A percentile compares a stretch with the other conserved stretches of the same genome.
phyloP scores from a whole-genome alignment of 1,139 yeast species.

The Yamadazyma atmosphaerica region DNA sequence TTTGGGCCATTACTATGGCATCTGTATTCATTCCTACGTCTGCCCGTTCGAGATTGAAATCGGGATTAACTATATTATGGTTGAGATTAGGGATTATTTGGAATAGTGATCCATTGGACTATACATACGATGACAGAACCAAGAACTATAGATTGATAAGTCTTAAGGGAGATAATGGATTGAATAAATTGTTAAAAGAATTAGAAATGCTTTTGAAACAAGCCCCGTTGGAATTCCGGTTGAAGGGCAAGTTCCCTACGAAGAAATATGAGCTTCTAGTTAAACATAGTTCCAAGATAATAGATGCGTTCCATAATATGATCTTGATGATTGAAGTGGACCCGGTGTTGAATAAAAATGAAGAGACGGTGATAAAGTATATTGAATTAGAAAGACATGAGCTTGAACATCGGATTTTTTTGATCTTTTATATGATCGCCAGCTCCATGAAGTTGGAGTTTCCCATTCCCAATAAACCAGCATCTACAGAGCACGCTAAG shows the following conservation, averaged over 20 bases:
- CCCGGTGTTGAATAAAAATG: conserved; percentile 52
- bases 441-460: conserved; percentile 75
- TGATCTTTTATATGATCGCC: conserved; percentile 75
- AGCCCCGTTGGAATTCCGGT: conserved; percentile 73
- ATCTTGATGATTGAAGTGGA: conserved; percentile 67
- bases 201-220: conserved; percentile 61
- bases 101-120: conserved; percentile 56
- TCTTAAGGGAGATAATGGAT: conserved; percentile 32
- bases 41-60: conserved; percentile 67
- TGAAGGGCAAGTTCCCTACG: conserved; percentile 72
- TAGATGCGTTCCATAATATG: conserved; percentile 76
- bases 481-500: conserved; percentile 75
- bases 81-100: conserved; percentile 78
- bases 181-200: conserved; percentile 42
- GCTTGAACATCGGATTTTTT: conserved; percentile 67
- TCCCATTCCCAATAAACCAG: conserved; percentile 76
- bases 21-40: conserved; percentile 69
- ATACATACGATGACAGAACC: conserved; percentile 18
- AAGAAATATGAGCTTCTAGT: conserved; percentile 52
- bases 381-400: conserved; percentile 64
- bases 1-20: conserved; percentile 75
- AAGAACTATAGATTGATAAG: conserved; percentile 39
- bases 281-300: conserved; percentile 58
- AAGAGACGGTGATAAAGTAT: conserved; percentile 54
- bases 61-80: conserved; percentile 71